Evolutionary conservation across 2,329 filamentous ascomycete species (phyloP).

Genomic region (Alternaria infectoria): DNA sequence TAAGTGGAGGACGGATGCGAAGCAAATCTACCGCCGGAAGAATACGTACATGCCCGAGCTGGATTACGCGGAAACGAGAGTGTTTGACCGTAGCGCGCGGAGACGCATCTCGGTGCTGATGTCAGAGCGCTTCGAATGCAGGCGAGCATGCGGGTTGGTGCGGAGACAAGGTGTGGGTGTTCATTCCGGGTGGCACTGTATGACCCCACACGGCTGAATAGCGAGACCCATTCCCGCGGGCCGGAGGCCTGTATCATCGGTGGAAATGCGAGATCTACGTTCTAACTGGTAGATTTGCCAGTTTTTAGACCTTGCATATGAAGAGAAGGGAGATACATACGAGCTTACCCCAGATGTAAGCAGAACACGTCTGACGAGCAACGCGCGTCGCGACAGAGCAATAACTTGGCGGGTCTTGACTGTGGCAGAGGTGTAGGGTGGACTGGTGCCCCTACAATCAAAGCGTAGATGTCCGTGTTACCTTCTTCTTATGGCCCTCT

Average conservation of each 20-base stretch:
- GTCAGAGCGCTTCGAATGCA: conserved; percentile 21
- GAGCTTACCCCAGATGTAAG: conserved; percentile 22
- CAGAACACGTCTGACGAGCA: conserved; percentile 25
- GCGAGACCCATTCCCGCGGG: conserved; percentile 14
- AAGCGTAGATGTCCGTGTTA: conserved; percentile 29
- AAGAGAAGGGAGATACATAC: conserved; percentile 14
- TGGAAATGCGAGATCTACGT: conserved; percentile 21
- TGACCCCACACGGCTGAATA: conserved; percentile 29
- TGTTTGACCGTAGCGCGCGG: conserved; percentile 9
- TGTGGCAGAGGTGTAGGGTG: not conserved
- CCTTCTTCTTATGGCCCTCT: conserved; percentile 32
- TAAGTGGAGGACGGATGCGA: conserved; percentile 12
- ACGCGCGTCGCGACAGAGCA: conserved; percentile 15
- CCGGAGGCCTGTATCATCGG: conserved; percentile 23
- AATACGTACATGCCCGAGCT: conserved; percentile 11
- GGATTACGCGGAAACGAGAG: conserved; percentile 8
- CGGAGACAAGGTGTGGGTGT: conserved; percentile 16
- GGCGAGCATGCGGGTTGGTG: conserved; percentile 3
- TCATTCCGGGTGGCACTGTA: conserved; percentile 21
- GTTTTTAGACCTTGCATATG: conserved; percentile 9
- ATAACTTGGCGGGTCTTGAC: not conserved
- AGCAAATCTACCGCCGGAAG: conserved; percentile 21
- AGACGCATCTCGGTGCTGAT: conserved; percentile 19
- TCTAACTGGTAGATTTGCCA: conserved; percentile 18
- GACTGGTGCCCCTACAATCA: conserved; percentile 16